These are phyloP conservation scores for Epicoccum sorghinum DNA, from an alignment of 2,329 filamentous ascomycete genomes.

Conservation along the genomic window DNA sequence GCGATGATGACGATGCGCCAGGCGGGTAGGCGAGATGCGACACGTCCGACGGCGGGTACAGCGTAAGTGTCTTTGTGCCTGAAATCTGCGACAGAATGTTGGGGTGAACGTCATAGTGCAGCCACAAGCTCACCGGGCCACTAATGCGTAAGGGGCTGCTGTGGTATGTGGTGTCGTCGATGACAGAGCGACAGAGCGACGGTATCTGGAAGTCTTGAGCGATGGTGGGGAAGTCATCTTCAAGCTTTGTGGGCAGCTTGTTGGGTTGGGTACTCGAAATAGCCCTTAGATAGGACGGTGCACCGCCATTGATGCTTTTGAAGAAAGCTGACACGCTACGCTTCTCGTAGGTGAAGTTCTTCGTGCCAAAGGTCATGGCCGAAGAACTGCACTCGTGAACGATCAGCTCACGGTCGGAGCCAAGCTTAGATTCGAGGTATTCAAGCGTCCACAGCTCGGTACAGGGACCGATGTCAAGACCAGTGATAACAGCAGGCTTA, in stretches of 20 bases:
- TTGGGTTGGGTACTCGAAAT: constrained; percentile 73
- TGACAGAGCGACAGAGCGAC: constrained; percentile 57
- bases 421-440: constrained; percentile 65
- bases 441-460: constrained; percentile 69
- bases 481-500: constrained; percentile 69
- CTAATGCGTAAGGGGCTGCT: constrained; percentile 82
- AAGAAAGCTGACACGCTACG: constrained; percentile 72
- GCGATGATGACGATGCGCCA: constrained; percentile 78
- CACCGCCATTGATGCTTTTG: constrained; percentile 61
- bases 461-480: constrained; percentile 71
- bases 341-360: constrained; percentile 80
- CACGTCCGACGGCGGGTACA: constrained; percentile 82
- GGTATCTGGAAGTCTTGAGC: constrained; percentile 74
- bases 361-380: constrained; percentile 79
- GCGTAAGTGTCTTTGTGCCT: constrained; percentile 73
- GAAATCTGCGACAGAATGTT: constrained; percentile 82
- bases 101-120: constrained; percentile 90
- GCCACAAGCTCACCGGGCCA: constrained; percentile 83
- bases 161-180: constrained; percentile 61
- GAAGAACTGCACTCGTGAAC: constrained; percentile 72
- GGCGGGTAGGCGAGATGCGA: constrained; percentile 71
- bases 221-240: constrained; percentile 73
- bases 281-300: constrained; percentile 76
- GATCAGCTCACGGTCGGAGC: constrained; percentile 61
- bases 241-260: constrained; percentile 71